phyloP scores from a whole-genome alignment of 176 grass and related monocot species.

The Zoysia pacifica region DNA sequence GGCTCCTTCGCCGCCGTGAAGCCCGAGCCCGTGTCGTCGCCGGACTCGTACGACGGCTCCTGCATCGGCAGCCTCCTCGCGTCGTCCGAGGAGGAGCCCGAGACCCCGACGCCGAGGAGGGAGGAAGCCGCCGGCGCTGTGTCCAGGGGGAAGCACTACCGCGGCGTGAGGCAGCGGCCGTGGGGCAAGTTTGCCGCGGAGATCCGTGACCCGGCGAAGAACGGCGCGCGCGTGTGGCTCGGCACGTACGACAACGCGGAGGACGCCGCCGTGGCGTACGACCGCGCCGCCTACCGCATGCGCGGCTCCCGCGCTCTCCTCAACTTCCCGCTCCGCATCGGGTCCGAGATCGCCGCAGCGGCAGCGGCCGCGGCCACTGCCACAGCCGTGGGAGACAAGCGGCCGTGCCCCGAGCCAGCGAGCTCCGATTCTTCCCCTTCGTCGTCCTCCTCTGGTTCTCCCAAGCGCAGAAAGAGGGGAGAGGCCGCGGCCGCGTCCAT shows the following conservation, averaged over 20 bases:
- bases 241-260: conserved; percentile 81
- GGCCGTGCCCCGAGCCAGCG: conserved; percentile 23
- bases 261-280: conserved; percentile 78
- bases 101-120: not conserved
- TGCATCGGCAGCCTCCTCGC: conserved; percentile 23
- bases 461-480: conserved; percentile 66
- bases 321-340: conserved; percentile 86
- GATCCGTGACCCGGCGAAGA: conserved; percentile 71
- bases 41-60: conserved; percentile 19
- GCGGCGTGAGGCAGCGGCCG: conserved; percentile 68
- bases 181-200: conserved; percentile 74
- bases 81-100: not conserved
- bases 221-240: conserved; percentile 87
- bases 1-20: conserved; percentile 60
- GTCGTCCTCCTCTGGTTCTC: conserved; percentile 41
- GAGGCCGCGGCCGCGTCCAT: conserved; percentile 55
- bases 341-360: conserved; percentile 41
- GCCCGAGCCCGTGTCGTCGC: conserved; percentile 42
- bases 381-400: conserved; percentile 30
- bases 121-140: not conserved
- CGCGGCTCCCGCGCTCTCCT: conserved; percentile 83
- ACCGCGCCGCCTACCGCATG: conserved; percentile 87
- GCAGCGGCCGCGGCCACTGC: not conserved
- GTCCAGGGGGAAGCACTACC: conserved; percentile 63
- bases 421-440: conserved; percentile 41